Evolutionary conservation across 2,329 filamentous ascomycete species (phyloP).

Genomic region (Pestalotiopsis sp.): DNA sequence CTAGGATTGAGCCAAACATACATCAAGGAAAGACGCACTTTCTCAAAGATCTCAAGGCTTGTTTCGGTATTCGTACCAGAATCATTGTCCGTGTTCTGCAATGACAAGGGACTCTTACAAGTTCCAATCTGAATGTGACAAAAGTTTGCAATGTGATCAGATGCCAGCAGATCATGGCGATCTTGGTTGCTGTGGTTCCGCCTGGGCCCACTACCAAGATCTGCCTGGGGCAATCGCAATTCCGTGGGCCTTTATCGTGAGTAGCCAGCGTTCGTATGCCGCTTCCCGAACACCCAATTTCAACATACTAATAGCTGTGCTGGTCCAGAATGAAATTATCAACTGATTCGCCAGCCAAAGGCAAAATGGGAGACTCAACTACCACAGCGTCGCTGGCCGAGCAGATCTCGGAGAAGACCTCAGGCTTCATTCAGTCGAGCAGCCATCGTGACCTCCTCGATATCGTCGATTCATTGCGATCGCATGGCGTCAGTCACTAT

Average conservation of each 20-base stretch:
- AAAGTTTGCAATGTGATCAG: no score
- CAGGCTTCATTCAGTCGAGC: neutral
- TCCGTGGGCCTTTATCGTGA: neutral
- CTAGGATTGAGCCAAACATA: no score
- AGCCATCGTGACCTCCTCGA: constrained; percentile 31
- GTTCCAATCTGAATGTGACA: no score
- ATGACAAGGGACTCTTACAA: no score
- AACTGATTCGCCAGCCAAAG: neutral
- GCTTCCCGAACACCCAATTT: neutral
- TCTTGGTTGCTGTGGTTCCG: no score
- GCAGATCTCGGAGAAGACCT: neutral
- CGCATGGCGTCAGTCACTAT: constrained; percentile 30
- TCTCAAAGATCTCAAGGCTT: no score
- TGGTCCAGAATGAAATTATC: no score
- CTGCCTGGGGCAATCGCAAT: neutral
- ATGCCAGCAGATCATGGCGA: no score
- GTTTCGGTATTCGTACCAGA: no score
- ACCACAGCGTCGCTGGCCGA: neutral
- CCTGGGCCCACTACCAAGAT: no score
- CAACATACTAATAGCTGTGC: neutral
- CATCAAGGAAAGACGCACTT: no score
- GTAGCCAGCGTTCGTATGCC: neutral
- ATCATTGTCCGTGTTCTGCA: no score
- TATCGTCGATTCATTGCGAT: constrained; percentile 27
- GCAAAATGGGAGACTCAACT: neutral